Percentiles rank a stretch among this genome's conserved stretches.
Evolutionary conservation across 129 eudicot species (phyloP).

Genomic region (Helichrysum umbraculigerum): DNA sequence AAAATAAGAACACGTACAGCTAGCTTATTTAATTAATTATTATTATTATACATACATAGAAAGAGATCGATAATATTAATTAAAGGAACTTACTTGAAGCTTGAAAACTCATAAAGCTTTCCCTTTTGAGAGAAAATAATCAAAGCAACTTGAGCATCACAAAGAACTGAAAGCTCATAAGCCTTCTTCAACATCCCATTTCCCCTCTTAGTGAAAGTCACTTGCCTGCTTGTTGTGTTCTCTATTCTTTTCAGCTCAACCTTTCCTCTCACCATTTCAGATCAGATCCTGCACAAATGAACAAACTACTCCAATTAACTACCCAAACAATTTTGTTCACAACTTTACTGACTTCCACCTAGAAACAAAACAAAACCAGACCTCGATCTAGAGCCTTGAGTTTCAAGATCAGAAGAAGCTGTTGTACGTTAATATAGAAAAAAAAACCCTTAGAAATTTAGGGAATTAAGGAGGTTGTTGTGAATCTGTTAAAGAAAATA

Average conservation of each 20-base stretch:
- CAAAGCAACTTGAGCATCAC: constrained; percentile 73
- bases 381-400: too few relatives aligned
- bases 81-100: constrained; percentile 38
- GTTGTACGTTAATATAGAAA: neutral
- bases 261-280: constrained; percentile 70
- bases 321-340: too few relatives aligned
- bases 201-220: constrained; percentile 55
- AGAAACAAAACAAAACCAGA: neutral
- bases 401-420: neutral
- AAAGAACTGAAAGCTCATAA: constrained; percentile 70
- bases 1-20: too few relatives aligned
- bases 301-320: too few relatives aligned
- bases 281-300: neutral
- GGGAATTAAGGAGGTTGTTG: neutral
- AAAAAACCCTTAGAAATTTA: neutral
- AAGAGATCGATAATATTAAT: too few relatives aligned
- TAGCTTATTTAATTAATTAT: too few relatives aligned
- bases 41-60: too few relatives aligned
- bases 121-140: constrained; percentile 65
- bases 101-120: constrained; percentile 52
- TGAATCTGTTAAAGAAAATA: neutral
- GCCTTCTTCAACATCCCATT: constrained; percentile 60
- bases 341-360: neutral
- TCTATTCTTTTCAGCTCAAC: constrained; percentile 55
- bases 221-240: constrained; percentile 62